Evolutionary conservation across 805 yeast species (phyloP).

Genomic region (Ogataea methylovora): DNA sequence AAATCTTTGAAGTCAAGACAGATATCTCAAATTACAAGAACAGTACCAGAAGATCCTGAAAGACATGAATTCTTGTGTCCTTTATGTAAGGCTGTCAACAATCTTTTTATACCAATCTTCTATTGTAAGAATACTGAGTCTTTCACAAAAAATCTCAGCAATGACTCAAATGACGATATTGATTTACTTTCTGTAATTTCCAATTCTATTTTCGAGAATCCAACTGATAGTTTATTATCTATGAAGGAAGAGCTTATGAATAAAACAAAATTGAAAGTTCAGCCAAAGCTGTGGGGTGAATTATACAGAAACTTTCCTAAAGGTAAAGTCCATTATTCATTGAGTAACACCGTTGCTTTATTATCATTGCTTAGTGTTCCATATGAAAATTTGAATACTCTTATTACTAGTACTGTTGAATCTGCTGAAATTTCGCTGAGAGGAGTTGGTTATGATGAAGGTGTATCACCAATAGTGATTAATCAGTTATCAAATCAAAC

Average conservation of each 20-base stretch:
- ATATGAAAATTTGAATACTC: slow-evolving; percentile 22
- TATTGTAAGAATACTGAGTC: slow-evolving; percentile 40
- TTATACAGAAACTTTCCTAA: neutral
- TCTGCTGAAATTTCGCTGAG: slow-evolving; percentile 61
- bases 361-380: slow-evolving; percentile 20
- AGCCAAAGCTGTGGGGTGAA: neutral
- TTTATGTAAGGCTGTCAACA: slow-evolving; percentile 79
- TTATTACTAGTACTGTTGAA: slow-evolving; percentile 48
- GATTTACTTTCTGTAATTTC: too few relatives aligned
- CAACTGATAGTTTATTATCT: neutral
- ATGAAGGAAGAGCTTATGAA: neutral
- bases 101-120: slow-evolving; percentile 72
- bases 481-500: slow-evolving; percentile 57
- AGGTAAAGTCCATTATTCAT: slow-evolving; percentile 15
- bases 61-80: slow-evolving; percentile 82
- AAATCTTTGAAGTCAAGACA: slow-evolving; percentile 43
- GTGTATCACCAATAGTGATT: slow-evolving; percentile 31
- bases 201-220: neutral
- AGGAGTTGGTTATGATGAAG: slow-evolving; percentile 31
- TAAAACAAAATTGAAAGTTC: neutral
- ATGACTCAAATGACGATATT: neutral
- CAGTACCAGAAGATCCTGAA: slow-evolving; percentile 67
- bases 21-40: slow-evolving; percentile 70
- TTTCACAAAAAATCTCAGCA: slow-evolving; percentile 8
- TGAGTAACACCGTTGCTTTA: slow-evolving; percentile 16